These are phyloP conservation scores for Cryphonectria japonica DNA, from an alignment of 2,329 filamentous ascomycete species.

Conservation along the genomic window DNA sequence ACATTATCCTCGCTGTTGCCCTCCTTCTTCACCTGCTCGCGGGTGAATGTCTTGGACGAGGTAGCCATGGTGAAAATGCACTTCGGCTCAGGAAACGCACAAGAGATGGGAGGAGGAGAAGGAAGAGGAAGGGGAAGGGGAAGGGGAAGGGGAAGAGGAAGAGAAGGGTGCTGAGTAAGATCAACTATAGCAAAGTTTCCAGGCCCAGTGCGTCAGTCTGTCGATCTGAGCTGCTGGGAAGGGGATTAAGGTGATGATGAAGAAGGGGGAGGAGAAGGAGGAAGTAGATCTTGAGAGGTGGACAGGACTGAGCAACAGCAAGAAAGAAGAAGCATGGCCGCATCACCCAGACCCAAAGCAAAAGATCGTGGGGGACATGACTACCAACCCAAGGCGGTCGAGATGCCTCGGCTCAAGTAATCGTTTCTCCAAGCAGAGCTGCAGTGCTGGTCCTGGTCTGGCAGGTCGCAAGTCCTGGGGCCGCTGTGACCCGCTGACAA, in stretches of 20 bases:
- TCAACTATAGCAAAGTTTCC: background rate
- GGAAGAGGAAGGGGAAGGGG: background rate
- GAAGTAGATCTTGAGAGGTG: background rate
- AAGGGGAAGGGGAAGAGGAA: background rate
- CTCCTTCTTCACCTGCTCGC: conserved; percentile 73
- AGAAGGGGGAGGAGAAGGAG: background rate
- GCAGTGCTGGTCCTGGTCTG: conserved; percentile 10
- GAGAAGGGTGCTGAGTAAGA: background rate
- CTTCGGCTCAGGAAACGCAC: too few species aligned
- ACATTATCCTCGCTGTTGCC: conserved; percentile 71
- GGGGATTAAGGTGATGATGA: background rate
- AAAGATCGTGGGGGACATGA: background rate
- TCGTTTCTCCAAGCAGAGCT: background rate
- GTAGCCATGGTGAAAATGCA: conserved; percentile 38
- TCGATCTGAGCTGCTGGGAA: background rate
- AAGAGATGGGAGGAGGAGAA: background rate
- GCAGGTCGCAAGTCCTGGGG: conserved; percentile 11
- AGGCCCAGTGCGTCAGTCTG: background rate
- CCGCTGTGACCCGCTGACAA: conserved; percentile 5
- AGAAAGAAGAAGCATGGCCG: background rate
- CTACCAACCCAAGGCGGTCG: background rate
- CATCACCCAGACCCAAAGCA: background rate
- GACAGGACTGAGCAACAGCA: background rate
- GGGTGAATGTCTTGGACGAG: conserved; percentile 56
- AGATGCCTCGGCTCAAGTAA: conserved; percentile 9